phyloP scores from a whole-genome alignment of 257 asterid species.

The Jasminum sambac region DNA sequence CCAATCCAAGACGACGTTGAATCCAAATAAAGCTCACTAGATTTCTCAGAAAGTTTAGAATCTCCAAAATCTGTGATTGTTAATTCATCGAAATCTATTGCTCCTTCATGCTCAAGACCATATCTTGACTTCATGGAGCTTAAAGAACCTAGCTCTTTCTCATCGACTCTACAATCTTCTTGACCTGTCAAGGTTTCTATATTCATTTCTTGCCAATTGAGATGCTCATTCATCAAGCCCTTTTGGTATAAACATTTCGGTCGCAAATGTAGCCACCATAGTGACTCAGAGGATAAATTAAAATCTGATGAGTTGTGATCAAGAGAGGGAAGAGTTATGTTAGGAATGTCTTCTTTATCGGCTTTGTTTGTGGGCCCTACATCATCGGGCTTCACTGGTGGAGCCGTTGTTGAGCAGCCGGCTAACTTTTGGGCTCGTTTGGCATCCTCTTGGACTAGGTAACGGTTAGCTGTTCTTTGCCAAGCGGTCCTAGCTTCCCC shows the following conservation, averaged over 20 bases:
- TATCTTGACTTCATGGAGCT: conserved; percentile 23
- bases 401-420: conserved; percentile 61
- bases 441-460: conserved; percentile 90
- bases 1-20: conserved; percentile 49
- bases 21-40: conserved; percentile 38
- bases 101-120: conserved; percentile 24
- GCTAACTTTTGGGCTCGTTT: conserved; percentile 91
- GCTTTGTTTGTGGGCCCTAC: conserved; percentile 35
- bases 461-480: conserved; percentile 87
- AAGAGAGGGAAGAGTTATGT: conserved; percentile 39
- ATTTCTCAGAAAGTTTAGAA: conserved; percentile 39
- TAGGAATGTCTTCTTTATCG: conserved; percentile 30
- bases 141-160: not conserved
- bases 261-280: conserved; percentile 82
- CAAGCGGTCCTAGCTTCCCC: conserved; percentile 90
- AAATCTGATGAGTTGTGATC: conserved; percentile 46
- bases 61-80: conserved; percentile 30
- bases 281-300: conserved; percentile 61
- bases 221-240: conserved; percentile 38
- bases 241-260: conserved; percentile 47
- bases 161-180: conserved; percentile 27
- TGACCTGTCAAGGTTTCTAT: conserved; percentile 28
- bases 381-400: conserved; percentile 43
- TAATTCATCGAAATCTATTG: conserved; percentile 27
- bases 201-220: conserved; percentile 29